These are phyloP conservation scores for Exserohilum rostratum DNA, from an alignment of 2,329 filamentous ascomycete genomes.

Conservation along the genomic window DNA sequence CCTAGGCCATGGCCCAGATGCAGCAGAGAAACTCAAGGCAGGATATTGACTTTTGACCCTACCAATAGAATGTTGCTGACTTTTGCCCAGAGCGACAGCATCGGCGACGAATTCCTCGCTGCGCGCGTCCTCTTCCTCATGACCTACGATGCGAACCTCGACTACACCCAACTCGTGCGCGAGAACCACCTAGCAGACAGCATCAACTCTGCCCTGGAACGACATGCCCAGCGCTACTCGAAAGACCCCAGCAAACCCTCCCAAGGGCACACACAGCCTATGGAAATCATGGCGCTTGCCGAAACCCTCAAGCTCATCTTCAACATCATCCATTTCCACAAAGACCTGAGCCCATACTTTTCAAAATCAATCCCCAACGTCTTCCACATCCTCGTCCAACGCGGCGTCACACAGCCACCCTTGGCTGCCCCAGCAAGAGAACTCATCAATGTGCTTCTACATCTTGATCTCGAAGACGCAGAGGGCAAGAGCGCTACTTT, in stretches of 20 bases:
- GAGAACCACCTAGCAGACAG: constrained; percentile 70
- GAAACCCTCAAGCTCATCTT: constrained; percentile 90
- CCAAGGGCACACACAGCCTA: constrained; percentile 55
- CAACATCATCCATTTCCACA: constrained; percentile 80
- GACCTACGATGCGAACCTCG: constrained; percentile 75
- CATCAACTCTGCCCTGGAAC: constrained; percentile 71
- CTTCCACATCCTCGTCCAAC: constrained; percentile 69
- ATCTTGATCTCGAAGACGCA: constrained; percentile 69
- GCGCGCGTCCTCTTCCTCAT: constrained; percentile 80
- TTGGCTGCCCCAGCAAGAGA: constrained; percentile 74
- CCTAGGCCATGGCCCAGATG: constrained; percentile 68
- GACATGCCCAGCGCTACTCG: constrained; percentile 63
- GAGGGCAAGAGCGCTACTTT: constrained; percentile 63
- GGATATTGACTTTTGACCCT: neutral
- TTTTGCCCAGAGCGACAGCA: constrained; percentile 62
- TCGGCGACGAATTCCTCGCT: constrained; percentile 84
- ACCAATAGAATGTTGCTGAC: constrained; percentile 2
- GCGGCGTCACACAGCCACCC: constrained; percentile 66
- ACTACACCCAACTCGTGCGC: constrained; percentile 69
- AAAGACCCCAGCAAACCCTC: constrained; percentile 36
- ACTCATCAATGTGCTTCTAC: constrained; percentile 80
- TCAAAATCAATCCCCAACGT: constrained; percentile 72
- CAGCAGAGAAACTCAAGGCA: constrained; percentile 71
- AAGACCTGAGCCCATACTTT: constrained; percentile 67
- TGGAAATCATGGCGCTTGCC: constrained; percentile 78